Base-by-base conservation (phyloP, 805 yeast species). In the Metschnikowia similis region DNA sequence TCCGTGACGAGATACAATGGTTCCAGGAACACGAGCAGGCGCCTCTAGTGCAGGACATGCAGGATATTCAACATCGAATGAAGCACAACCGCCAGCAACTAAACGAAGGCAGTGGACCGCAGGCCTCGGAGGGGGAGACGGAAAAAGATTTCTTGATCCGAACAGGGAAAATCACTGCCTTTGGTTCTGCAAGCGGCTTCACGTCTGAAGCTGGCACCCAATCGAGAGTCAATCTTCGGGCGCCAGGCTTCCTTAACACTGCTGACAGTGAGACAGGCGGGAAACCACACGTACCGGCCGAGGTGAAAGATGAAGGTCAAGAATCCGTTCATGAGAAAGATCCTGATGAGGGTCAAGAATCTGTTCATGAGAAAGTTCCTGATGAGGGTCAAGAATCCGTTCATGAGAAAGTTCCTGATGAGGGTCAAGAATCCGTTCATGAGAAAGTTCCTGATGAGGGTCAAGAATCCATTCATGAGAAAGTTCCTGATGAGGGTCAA, bases 121-220 rank as follows among this genome's bases (percentile, higher is more conserved):
- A 48, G 27, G 48, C 49, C 34, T n/a, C 28, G 40, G 43, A 14
- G 2, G 87, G 80, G n/a, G 98, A 94, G 61, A 68, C 89, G 0
- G 87, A 86, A 60, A 81, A 81, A 49, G 97, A 91, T 45, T 91
- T 67, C 61, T 72, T 94, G 52, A 80, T 94, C 0, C 76, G 99
- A 55, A 91, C 92, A 0, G 99, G 99, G 29, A 84, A 89, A 64
- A 81, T 90, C 49, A 94, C 99, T 0, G 98, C 98, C 0, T 94
- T 94, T 72, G 96, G 97, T 9, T 80, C 81, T 30, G 69, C 80
- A 17, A 74, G 76, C 37, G 84, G 81, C 1, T 86, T 89, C 57
- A 66, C 59, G 1, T 58, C 50, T 48, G 60, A 40, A 7, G 41
- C 30, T 9, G 41, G 14, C 16, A 48, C 39, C 13, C 56, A 45